These are phyloP conservation scores for Camellia granthamiana DNA, from an alignment of 148 eudicot genomes.

Conservation along the genomic window DNA sequence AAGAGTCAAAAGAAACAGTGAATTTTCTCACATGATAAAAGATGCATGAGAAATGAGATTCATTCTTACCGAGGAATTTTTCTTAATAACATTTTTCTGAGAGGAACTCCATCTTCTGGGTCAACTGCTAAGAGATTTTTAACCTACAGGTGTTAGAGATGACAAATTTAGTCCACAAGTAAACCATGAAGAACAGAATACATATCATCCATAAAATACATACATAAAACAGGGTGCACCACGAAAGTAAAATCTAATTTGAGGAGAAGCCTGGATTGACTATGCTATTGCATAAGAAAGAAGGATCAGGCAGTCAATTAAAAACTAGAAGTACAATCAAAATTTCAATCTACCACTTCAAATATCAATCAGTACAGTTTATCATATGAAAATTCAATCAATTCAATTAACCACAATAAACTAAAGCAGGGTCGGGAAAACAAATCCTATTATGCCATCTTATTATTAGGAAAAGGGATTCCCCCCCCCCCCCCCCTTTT, in stretches of 20 bases:
- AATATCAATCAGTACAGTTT: background rate
- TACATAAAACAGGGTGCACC: background rate
- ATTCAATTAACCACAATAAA: background rate
- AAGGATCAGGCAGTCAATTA: background rate
- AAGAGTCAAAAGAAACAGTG: too few species aligned
- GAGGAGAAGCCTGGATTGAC: background rate
- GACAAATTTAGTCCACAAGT: background rate
- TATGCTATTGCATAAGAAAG: background rate
- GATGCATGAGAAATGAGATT: background rate
- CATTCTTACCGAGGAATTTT: conserved; percentile 76
- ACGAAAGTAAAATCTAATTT: background rate
- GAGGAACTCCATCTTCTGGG: conserved; percentile 72
- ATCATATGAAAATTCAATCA: background rate
- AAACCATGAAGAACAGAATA: conserved; percentile 8
- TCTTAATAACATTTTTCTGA: conserved; percentile 72
- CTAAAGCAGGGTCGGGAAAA: background rate
- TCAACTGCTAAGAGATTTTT: conserved; percentile 81
- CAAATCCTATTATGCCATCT: background rate
- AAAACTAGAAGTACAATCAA: background rate
- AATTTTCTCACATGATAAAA: background rate
- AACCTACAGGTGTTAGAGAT: conserved; percentile 46
- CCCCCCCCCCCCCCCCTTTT: too few species aligned
- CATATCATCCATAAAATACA: background rate
- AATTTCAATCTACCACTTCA: background rate
- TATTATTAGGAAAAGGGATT: background rate